Conservation (phyloP, 768 basidiomycete genomes). For the Amanita fuliginea region DNA sequence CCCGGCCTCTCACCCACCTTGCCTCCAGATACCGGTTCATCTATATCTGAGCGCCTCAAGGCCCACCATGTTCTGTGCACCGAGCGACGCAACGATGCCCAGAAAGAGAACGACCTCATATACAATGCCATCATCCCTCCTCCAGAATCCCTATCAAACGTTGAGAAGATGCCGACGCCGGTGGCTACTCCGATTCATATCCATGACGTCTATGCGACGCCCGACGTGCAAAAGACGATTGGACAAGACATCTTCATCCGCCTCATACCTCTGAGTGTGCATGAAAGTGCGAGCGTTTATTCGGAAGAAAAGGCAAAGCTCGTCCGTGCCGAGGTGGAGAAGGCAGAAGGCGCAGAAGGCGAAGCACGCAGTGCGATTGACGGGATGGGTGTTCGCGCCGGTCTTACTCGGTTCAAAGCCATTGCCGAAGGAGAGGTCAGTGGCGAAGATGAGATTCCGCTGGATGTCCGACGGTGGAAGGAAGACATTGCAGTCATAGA, state of each 20-base stretch:
- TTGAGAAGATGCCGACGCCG: slow-evolving; percentile 67
- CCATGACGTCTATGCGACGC: slow-evolving; percentile 84
- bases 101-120: slow-evolving; percentile 92
- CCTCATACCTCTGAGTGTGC: slow-evolving; percentile 86
- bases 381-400: slow-evolving; percentile 67
- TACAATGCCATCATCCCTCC: slow-evolving; percentile 87
- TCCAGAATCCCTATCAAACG: slow-evolving; percentile 61
- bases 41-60: slow-evolving; percentile 77
- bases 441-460: slow-evolving; percentile 55
- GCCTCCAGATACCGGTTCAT: slow-evolving; percentile 74
- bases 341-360: slow-evolving; percentile 72
- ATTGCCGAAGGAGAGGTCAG: slow-evolving; percentile 58
- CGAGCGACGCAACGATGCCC: slow-evolving; percentile 65
- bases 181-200: slow-evolving; percentile 84
- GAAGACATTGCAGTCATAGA: slow-evolving; percentile 67
- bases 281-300: slow-evolving; percentile 93
- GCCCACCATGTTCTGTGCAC: slow-evolving; percentile 66
- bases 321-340: slow-evolving; percentile 82
- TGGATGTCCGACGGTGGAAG: slow-evolving; percentile 62
- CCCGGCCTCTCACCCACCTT: slow-evolving; percentile 70
- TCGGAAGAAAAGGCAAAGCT: slow-evolving; percentile 97
- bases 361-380: slow-evolving; percentile 75
- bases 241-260: slow-evolving; percentile 84
- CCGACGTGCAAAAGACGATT: slow-evolving; percentile 91
- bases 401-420: slow-evolving; percentile 54